phyloP scores from a whole-genome alignment of 108 stramenopile genomes.

The Chaetoceros tenuissimus region DNA sequence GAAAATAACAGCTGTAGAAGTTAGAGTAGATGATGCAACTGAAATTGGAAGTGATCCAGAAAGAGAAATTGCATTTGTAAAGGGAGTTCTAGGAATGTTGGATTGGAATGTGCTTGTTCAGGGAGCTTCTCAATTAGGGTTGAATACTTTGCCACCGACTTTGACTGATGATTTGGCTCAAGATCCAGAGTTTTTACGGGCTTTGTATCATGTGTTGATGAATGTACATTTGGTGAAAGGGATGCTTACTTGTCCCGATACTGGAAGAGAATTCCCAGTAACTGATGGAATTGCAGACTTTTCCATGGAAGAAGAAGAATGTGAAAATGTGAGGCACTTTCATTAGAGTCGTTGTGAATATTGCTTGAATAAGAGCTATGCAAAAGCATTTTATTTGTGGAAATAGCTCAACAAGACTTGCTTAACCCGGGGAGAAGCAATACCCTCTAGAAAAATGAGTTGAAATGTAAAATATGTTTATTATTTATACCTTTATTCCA shows the following conservation, averaged over 20 bases:
- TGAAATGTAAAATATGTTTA: too few species aligned
- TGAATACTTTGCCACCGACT: slow-evolving; percentile 61
- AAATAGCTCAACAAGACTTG: too few species aligned
- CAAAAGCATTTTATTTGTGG: too few species aligned
- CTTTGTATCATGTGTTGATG: slow-evolving; percentile 90
- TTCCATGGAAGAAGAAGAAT: slow-evolving; percentile 83
- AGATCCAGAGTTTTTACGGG: slow-evolving; percentile 71
- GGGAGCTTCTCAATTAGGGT: slow-evolving; percentile 66
- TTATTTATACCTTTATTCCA: too few species aligned
- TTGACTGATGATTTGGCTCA: slow-evolving; percentile 66
- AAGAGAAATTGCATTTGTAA: slow-evolving; percentile 67
- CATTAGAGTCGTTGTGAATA: too few species aligned
- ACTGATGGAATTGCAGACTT: slow-evolving; percentile 87
- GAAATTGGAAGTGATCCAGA: slow-evolving; percentile 11
- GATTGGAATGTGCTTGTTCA: slow-evolving; percentile 65
- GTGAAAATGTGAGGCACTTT: slow-evolving; percentile 31
- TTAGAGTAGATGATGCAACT: slow-evolving; percentile 58
- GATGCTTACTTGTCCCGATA: slow-evolving; percentile 81
- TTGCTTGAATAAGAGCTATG: too few species aligned
- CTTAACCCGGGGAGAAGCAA: too few species aligned
- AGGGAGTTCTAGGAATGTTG: slow-evolving; percentile 48
- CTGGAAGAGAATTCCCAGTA: slow-evolving; percentile 88
- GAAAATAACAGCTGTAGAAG: slow-evolving; percentile 69
- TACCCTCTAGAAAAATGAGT: too few species aligned
- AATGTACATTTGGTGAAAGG: slow-evolving; percentile 92